Conservation (phyloP, 805 yeast species). For the Yamadazyma philogaea region DNA sequence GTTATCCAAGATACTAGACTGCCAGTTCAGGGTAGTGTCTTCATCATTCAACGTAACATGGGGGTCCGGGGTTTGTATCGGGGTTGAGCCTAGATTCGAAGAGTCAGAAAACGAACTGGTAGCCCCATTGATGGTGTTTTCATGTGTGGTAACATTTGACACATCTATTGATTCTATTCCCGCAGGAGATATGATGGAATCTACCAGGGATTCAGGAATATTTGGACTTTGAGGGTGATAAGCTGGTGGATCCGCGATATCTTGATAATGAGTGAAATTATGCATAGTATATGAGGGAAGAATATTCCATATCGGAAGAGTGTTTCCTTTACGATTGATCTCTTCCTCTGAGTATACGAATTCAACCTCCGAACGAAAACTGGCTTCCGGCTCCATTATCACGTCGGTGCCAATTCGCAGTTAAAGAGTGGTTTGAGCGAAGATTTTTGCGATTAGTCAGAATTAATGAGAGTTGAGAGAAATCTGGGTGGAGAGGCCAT, state of each 20-base stretch:
- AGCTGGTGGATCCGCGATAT: conserved; percentile 19
- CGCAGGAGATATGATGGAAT: background rate
- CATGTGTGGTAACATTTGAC: no score
- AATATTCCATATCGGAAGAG: conserved; percentile 38
- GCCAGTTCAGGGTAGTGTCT: conserved; percentile 22
- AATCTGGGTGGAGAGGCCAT: no score
- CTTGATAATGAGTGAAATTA: conserved; percentile 14
- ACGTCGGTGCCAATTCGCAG: no score
- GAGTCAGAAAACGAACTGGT: no score
- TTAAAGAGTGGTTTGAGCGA: no score
- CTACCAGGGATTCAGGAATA: background rate
- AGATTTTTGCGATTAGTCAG: no score
- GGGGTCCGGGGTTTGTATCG: background rate
- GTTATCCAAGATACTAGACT: conserved; percentile 38
- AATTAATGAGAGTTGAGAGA: no score
- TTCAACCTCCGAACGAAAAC: no score
- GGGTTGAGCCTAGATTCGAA: no score
- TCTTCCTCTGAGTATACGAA: conserved; percentile 7
- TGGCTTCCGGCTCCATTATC: no score
- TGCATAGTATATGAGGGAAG: conserved; percentile 40
- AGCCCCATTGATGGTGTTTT: no score
- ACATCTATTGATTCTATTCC: background rate
- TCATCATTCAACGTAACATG: conserved; percentile 30
- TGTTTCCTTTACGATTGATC: conserved; percentile 7
- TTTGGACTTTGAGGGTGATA: conserved; percentile 13